Evolutionary conservation across 345 rosid genomes (phyloP), one percentile per base, ranked within the genome.

Genomic region (Heritiera fomes): DNA sequence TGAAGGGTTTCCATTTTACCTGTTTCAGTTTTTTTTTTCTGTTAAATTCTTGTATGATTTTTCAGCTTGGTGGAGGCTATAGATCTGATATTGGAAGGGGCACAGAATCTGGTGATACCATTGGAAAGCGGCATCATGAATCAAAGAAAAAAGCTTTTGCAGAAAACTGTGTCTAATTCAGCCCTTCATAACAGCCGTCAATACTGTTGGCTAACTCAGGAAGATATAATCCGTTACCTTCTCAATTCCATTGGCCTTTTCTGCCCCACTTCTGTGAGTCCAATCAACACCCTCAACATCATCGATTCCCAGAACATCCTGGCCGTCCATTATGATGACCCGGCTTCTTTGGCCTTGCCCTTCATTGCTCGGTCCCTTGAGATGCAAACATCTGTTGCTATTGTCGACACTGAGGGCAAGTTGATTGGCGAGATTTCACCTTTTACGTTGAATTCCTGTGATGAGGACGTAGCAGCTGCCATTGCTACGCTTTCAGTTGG

Each of bases 161-260:
- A 72, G 14, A 85, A 79, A 11, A 58, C 84, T 2, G 34, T 77
- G 5, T 75, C 80, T 3, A 75, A 75, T 15, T 62, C 86, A 38
- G 82, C 84, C 73, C 64, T 86, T 72, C 92, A 87, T 80, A 78
- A 86, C 83, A 64, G 71, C 72, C 85, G 81, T 0, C 85, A 91
- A 20, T 89, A 83, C 78, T 91, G 95, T 82, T 91, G 95, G 92
- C 84, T 89, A 3, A 85, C 93, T 0, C 91, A 84, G 76, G 95
- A 89, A 61, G 95, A 91, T 78, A 77, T 91, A 67, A 18, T 91
- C 56, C 91, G 93, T 40, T 88, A 86, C 80, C 84, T 89, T 63
- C 85, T 89, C 82, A 88, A 86, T 81, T 86, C 84, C 74, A 89
- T 91, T 34, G 85, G 83, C 69, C 66, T 82, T 52, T 84, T 89